Conservation (phyloP, 805 yeast genomes). For the Schizosaccharomyces octosporus region DNA sequence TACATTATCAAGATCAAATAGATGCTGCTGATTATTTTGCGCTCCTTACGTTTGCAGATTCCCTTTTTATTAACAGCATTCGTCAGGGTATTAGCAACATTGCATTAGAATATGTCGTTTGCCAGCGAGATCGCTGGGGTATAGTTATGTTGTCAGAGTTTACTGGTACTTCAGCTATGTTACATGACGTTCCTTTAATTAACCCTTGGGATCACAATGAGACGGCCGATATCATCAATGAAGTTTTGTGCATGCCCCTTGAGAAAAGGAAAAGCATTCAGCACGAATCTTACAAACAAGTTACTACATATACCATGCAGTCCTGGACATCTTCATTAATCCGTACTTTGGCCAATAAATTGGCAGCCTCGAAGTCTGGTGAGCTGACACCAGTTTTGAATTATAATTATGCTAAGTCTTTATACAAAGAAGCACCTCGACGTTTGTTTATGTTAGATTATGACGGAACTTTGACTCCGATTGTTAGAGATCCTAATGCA, state of each 20-base stretch:
- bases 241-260: conserved; percentile 31
- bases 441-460: conserved; percentile 79
- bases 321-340: conserved; percentile 32
- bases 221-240: conserved; percentile 61
- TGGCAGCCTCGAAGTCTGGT: conserved; percentile 18
- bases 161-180: conserved; percentile 50
- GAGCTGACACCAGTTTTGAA: conserved; percentile 46
- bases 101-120: conserved; percentile 70
- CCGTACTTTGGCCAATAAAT: conserved; percentile 11
- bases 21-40: conserved; percentile 78
- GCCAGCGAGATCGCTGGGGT: conserved; percentile 49
- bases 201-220: conserved; percentile 96
- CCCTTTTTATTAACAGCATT: conserved; percentile 68
- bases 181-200: conserved; percentile 33
- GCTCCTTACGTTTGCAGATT: conserved; percentile 63
- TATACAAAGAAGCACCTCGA: conserved; percentile 35
- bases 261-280: conserved; percentile 25
- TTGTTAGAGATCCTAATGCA: conserved; percentile 91
- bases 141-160: conserved; percentile 82
- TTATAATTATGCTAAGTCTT: conserved; percentile 42
- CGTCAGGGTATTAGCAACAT: conserved; percentile 96
- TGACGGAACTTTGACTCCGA: conserved; percentile 93
- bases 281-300: conserved; percentile 32
- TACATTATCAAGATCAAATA: conserved; percentile 75
- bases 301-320: conserved; percentile 48